Evolutionary conservation across 345 rosid species (phyloP).

Genomic region (Leavenworthia alabamica): DNA sequence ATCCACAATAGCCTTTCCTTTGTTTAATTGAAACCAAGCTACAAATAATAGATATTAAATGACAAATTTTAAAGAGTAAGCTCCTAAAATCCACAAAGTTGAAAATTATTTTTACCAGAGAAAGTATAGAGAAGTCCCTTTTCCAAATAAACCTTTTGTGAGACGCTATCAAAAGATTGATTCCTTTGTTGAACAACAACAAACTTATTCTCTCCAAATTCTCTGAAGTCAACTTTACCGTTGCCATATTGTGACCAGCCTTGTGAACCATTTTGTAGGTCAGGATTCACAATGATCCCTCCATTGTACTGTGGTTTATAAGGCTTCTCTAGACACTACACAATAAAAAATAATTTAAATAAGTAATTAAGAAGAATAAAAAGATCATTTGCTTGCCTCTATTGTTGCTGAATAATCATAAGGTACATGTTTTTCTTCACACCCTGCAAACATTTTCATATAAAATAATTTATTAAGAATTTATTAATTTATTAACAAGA

Average conservation of each 20-base stretch:
- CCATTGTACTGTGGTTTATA: constrained; percentile 61
- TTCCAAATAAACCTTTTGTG: constrained; percentile 34
- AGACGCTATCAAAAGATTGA: constrained; percentile 39
- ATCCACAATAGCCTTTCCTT: neutral
- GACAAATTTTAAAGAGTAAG: neutral
- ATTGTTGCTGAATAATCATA: constrained; percentile 24
- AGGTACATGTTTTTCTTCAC: no score
- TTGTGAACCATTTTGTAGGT: constrained; percentile 38
- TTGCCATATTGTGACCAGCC: constrained; percentile 59
- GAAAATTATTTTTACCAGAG: neutral
- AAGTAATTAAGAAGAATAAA: neutral
- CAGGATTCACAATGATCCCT: constrained; percentile 67
- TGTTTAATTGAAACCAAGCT: neutral
- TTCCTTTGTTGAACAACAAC: constrained; percentile 44
- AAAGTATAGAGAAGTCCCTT: neutral
- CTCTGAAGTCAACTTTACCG: constrained; percentile 39
- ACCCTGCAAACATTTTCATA: constrained; percentile 4
- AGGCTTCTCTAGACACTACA: constrained; percentile 54
- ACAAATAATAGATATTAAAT: neutral
- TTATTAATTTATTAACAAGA: no score
- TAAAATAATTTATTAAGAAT: no score
- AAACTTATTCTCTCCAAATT: constrained; percentile 42
- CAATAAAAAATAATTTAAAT: neutral
- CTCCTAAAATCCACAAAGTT: neutral
- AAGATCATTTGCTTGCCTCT: constrained; percentile 11